Percentiles rank a stretch among this genome's conserved stretches.
Evolutionary conservation across 306 rosid genomes (phyloP).

Genomic region (Quercus ilex): DNA sequence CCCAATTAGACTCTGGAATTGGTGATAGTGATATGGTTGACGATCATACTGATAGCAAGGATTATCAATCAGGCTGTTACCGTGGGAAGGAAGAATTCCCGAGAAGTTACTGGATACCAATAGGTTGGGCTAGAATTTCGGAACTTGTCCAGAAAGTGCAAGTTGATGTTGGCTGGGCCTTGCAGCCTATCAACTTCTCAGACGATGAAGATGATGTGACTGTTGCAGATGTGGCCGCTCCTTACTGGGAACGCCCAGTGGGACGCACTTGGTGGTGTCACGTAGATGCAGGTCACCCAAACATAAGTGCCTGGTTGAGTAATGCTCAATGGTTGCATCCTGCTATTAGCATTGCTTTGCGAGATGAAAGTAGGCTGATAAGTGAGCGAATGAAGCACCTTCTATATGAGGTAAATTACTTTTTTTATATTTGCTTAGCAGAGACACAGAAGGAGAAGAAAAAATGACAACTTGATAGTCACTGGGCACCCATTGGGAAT

Average conservation of each 20-base stretch:
- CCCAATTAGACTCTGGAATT: conserved; percentile 9
- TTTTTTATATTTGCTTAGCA: background rate
- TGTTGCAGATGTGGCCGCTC: conserved; percentile 32
- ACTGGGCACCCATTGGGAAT: background rate
- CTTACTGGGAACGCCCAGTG: conserved; percentile 19
- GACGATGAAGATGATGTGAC: conserved; percentile 39
- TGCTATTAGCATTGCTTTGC: conserved; percentile 25
- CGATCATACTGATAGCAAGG: background rate
- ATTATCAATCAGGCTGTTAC: conserved; percentile 8
- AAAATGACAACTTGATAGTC: background rate
- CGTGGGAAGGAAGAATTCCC: conserved; percentile 28
- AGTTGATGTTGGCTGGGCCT: conserved; percentile 31
- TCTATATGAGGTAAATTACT: conserved; percentile 18
- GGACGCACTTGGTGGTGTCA: conserved; percentile 40
- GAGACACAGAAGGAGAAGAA: background rate
- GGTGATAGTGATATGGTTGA: conserved; percentile 10
- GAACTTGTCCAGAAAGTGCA: conserved; percentile 49
- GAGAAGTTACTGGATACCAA: conserved; percentile 53
- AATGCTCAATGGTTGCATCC: conserved; percentile 31
- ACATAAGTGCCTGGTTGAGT: conserved; percentile 21
- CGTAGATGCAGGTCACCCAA: conserved; percentile 23
- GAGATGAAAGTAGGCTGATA: conserved; percentile 28
- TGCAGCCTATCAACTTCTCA: conserved; percentile 21
- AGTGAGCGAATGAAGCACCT: conserved; percentile 32
- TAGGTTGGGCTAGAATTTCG: conserved; percentile 58